Percentiles rank a stretch among this genome's conserved stretches.
Conservation (phyloP, 768 basidiomycete species). For the Amanita jacksonii region DNA sequence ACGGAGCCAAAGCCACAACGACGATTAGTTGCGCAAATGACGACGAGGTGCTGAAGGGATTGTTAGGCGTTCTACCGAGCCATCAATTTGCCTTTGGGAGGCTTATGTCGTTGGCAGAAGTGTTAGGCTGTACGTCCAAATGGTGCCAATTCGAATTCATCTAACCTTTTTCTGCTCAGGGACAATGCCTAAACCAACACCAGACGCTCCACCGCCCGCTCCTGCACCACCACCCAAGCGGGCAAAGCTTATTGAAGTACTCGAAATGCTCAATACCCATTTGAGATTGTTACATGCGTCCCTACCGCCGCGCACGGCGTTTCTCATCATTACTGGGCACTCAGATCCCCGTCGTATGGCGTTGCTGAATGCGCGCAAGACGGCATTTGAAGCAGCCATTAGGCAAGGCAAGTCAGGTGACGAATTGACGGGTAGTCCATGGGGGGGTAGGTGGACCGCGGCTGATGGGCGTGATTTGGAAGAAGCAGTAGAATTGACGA, state of each 20-base stretch:
- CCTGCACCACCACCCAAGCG: conserved; percentile 24
- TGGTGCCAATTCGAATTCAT: too few species aligned
- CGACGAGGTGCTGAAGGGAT: conserved; percentile 64
- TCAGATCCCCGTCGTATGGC: conserved; percentile 81
- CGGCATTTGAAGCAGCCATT: conserved; percentile 60
- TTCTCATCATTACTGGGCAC: conserved; percentile 84
- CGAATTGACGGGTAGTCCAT: conserved; percentile 28
- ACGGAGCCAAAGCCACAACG: conserved; percentile 75
- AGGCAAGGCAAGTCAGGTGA: conserved; percentile 46
- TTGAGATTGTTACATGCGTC: conserved; percentile 53
- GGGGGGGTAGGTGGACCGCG: conserved; percentile 59
- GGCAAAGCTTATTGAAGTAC: conserved; percentile 24
- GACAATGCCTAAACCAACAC: conserved; percentile 46
- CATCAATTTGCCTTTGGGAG: conserved; percentile 84
- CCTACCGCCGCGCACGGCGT: conserved; percentile 71
- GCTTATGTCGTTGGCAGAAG: conserved; percentile 73
- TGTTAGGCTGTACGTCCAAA: conserved; percentile 69
- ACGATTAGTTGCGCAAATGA: conserved; percentile 68
- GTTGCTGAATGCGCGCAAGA: conserved; percentile 57
- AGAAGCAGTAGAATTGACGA: conserved; percentile 68
- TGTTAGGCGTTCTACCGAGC: conserved; percentile 44
- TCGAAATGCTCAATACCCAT: conserved; percentile 48
- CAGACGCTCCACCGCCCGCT: conserved; percentile 24
- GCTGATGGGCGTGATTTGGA: conserved; percentile 73
- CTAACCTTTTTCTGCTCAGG: conserved; percentile 34